A percentile compares a stretch with the other conserved stretches of the same genome.
These are phyloP conservation scores for Ganoderma multipileum DNA, from an alignment of 1,284 basidiomycete genomes.

Conservation along the genomic window DNA sequence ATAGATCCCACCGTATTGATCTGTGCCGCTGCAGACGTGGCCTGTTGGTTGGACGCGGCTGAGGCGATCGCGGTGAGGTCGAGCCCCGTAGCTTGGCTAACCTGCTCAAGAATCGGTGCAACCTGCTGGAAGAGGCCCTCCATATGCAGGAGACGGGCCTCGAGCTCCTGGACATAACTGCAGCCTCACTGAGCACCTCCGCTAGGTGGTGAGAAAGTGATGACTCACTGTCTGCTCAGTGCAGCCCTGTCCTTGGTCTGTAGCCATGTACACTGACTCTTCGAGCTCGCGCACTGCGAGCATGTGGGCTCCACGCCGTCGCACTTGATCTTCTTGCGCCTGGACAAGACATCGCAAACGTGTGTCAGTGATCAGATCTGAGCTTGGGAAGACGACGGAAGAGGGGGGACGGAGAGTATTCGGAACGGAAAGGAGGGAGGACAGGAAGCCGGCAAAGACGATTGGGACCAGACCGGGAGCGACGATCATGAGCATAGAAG, in stretches of 20 bases:
- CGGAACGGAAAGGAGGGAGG: slow-evolving; percentile 16
- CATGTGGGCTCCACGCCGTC: slow-evolving; percentile 87
- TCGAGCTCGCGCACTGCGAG: slow-evolving; percentile 75
- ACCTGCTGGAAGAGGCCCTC: slow-evolving; percentile 81
- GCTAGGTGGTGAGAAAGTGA: slow-evolving; percentile 13
- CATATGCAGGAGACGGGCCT: slow-evolving; percentile 84
- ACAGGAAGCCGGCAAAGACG: slow-evolving; percentile 12
- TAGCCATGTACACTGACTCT: slow-evolving; percentile 82
- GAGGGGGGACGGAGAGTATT: slow-evolving; percentile 13
- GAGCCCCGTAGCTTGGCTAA: slow-evolving; percentile 51
- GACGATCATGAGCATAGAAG: slow-evolving; percentile 25
- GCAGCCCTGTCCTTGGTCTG: slow-evolving; percentile 88
- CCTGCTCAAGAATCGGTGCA: slow-evolving; percentile 75
- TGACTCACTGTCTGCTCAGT: slow-evolving; percentile 80
- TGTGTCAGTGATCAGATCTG: slow-evolving; percentile 22
- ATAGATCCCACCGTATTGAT: slow-evolving; percentile 19
- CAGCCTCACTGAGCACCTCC: background rate
- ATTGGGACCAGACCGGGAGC: slow-evolving; percentile 27
- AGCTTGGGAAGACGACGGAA: slow-evolving; percentile 16
- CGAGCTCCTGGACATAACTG: slow-evolving; percentile 88
- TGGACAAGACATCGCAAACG: slow-evolving; percentile 37
- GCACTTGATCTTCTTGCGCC: slow-evolving; percentile 90
- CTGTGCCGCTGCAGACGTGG: slow-evolving; percentile 35
- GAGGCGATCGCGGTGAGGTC: slow-evolving; percentile 46
- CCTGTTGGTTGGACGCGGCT: slow-evolving; percentile 34